Evolutionary conservation across 352 stramenopile genomes (phyloP).

Genomic region (Globisporangium perplexum): DNA sequence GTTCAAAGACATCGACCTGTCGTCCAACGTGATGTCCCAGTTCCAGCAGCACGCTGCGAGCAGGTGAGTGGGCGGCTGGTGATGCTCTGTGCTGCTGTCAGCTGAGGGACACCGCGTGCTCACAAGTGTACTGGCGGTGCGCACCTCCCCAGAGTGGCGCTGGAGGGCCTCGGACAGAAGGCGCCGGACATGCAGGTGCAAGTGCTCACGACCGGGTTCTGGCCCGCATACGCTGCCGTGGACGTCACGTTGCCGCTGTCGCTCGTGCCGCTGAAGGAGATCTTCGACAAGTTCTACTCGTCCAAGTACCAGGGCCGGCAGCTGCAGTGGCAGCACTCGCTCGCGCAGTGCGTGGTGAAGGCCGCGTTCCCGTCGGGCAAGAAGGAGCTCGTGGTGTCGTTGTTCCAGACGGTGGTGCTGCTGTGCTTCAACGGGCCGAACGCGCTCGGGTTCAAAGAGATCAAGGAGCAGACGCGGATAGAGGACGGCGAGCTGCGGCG

Average conservation of each 20-base stretch:
- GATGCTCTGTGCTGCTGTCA: neutral
- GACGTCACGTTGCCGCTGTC: slow-evolving; percentile 73
- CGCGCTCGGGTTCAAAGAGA: slow-evolving; percentile 75
- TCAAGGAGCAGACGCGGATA: slow-evolving; percentile 86
- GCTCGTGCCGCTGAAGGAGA: slow-evolving; percentile 64
- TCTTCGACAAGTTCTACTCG: slow-evolving; percentile 89
- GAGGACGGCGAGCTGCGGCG: slow-evolving; percentile 87
- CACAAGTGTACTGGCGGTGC: neutral
- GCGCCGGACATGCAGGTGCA: slow-evolving; percentile 94
- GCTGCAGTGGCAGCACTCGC: slow-evolving; percentile 88
- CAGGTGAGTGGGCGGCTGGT: slow-evolving; percentile 25
- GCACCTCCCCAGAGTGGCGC: slow-evolving; percentile 23
- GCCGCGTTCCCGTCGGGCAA: slow-evolving; percentile 69
- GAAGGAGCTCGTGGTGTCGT: slow-evolving; percentile 86
- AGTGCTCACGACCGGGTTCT: slow-evolving; percentile 97
- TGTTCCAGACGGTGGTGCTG: slow-evolving; percentile 86
- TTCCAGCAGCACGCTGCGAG: slow-evolving; percentile 82
- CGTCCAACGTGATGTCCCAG: slow-evolving; percentile 91
- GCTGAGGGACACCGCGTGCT: neutral
- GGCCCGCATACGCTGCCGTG: slow-evolving; percentile 90
- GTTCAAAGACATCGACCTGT: slow-evolving; percentile 99
- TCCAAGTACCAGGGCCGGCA: slow-evolving; percentile 86
- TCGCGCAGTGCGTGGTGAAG: slow-evolving; percentile 88
- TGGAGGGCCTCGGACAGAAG: slow-evolving; percentile 38
- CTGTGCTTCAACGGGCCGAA: slow-evolving; percentile 75